Evolutionary conservation across 1,284 basidiomycete species (phyloP).

Genomic region (Cutaneotrichosporon daszewskae): DNA sequence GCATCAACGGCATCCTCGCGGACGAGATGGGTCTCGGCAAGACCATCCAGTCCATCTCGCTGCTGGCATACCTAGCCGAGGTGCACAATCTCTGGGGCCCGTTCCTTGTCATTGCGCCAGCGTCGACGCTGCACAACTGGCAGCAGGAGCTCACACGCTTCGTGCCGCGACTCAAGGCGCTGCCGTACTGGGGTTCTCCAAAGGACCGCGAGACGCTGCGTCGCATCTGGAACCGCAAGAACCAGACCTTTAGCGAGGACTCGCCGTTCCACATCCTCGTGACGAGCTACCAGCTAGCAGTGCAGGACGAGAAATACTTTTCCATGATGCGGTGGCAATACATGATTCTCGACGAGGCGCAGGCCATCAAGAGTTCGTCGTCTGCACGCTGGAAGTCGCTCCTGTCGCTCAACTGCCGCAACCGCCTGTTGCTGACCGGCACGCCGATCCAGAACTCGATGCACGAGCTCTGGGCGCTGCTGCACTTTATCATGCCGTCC

Average conservation of each 20-base stretch:
- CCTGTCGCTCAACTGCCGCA: conserved; percentile 91
- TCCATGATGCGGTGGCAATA: conserved; percentile 99
- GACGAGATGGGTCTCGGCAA: conserved; percentile 99
- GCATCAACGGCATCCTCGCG: conserved; percentile 95
- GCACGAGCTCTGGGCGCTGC: conserved; percentile 99
- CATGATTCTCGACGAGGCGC: conserved; percentile 98
- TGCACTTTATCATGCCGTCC: conserved; percentile 99
- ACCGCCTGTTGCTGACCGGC: conserved; percentile 89
- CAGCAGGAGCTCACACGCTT: conserved; percentile 97
- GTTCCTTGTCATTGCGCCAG: conserved; percentile 97
- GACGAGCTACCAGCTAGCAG: conserved; percentile 94
- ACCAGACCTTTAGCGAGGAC: conserved; percentile 90
- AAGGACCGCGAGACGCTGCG: conserved; percentile 92
- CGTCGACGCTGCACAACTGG: conserved; percentile 98
- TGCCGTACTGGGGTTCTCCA: conserved; percentile 98
- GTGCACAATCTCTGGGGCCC: conserved; percentile 99
- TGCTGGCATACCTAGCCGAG: conserved; percentile 94
- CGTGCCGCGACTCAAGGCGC: conserved; percentile 84
- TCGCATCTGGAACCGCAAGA: conserved; percentile 98
- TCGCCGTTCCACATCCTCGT: conserved; percentile 96
- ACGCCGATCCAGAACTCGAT: conserved; percentile 99
- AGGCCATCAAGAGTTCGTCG: conserved; percentile 99
- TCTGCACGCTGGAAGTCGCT: conserved; percentile 97
- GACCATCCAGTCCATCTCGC: conserved; percentile 98
- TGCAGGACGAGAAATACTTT: conserved; percentile 97